Evolutionary conservation across 1,139 yeast genomes (phyloP).

Genomic region (Arxiozyma bovina): DNA sequence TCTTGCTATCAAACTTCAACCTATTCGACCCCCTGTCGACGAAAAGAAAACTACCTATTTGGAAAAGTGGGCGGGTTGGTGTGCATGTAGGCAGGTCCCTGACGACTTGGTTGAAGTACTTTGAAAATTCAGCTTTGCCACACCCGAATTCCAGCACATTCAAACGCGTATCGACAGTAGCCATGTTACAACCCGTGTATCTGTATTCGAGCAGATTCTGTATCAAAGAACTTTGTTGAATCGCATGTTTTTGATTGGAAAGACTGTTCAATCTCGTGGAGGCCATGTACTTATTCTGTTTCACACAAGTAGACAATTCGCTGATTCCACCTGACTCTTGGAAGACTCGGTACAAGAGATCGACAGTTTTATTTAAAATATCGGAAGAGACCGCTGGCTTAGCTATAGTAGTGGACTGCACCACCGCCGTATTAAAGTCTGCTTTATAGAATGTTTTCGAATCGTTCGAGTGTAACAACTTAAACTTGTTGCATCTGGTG

Average conservation of each 20-base stretch:
- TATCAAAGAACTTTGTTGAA: conserved; percentile 73
- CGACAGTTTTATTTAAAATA: background rate
- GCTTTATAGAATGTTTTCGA: conserved; percentile 18
- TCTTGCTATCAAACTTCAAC: conserved; percentile 67
- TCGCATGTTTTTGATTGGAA: conserved; percentile 64
- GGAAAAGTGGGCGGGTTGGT: conserved; percentile 3
- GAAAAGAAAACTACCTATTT: conserved; percentile 40
- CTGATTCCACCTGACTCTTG: conserved; percentile 17
- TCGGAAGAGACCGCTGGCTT: background rate
- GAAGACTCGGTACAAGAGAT: conserved; percentile 25
- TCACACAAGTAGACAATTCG: conserved; percentile 21
- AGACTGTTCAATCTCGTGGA: conserved; percentile 35
- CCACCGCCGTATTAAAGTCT: conserved; percentile 16
- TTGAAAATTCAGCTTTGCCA: conserved; percentile 76
- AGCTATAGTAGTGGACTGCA: background rate
- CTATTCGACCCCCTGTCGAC: conserved; percentile 74
- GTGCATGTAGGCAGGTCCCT: background rate
- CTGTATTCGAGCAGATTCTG: conserved; percentile 46
- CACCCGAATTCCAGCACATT: conserved; percentile 77
- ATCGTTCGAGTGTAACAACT: conserved; percentile 36
- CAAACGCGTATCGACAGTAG: conserved; percentile 32
- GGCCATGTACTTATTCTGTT: conserved; percentile 24
- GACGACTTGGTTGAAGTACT: conserved; percentile 42
- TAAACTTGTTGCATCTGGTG: conserved; percentile 48
- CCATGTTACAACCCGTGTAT: too few species aligned